Evolutionary conservation across 495 filamentous ascomycete genomes (phyloP).

Genomic region (Eremomyces bilateralis): DNA sequence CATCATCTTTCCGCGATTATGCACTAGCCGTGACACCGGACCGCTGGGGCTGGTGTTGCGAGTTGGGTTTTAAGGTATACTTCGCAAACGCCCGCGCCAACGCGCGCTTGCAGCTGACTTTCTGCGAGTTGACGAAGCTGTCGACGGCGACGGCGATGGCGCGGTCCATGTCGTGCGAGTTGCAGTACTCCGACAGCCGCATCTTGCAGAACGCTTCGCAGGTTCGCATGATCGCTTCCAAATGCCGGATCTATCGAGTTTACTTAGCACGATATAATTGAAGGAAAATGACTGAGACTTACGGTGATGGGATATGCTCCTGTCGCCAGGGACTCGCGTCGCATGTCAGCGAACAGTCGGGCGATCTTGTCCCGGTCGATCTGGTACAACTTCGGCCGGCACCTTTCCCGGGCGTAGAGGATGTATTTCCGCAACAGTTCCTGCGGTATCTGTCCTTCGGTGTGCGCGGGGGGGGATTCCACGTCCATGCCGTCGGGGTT

Average conservation of each 20-base stretch:
- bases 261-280: slow-evolving; percentile 3
- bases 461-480: slow-evolving; percentile 22
- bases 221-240: slow-evolving; percentile 94
- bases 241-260: slow-evolving; percentile 74
- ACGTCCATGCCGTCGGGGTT: slow-evolving; percentile 33
- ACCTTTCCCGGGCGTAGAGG: slow-evolving; percentile 79
- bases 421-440: slow-evolving; percentile 93
- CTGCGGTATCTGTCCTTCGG: slow-evolving; percentile 54
- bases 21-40: too few relatives aligned
- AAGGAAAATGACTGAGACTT: slow-evolving; percentile 17
- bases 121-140: slow-evolving; percentile 87
- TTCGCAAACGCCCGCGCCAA: slow-evolving; percentile 93
- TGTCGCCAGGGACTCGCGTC: slow-evolving; percentile 73
- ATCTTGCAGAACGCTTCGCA: slow-evolving; percentile 84
- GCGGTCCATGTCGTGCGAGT: slow-evolving; percentile 74
- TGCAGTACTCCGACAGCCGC: slow-evolving; percentile 85
- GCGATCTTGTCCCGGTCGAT: slow-evolving; percentile 97
- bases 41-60: too few relatives aligned
- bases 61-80: too few relatives aligned
- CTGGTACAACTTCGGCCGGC: slow-evolving; percentile 81
- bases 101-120: slow-evolving; percentile 95
- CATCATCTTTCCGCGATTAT: too few relatives aligned
- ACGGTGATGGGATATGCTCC: slow-evolving; percentile 97
- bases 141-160: slow-evolving; percentile 95
- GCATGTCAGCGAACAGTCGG: slow-evolving; percentile 87